Evolutionary conservation across 2,329 filamentous ascomycete genomes (phyloP).

Genomic region (Colletotrichum navitas): DNA sequence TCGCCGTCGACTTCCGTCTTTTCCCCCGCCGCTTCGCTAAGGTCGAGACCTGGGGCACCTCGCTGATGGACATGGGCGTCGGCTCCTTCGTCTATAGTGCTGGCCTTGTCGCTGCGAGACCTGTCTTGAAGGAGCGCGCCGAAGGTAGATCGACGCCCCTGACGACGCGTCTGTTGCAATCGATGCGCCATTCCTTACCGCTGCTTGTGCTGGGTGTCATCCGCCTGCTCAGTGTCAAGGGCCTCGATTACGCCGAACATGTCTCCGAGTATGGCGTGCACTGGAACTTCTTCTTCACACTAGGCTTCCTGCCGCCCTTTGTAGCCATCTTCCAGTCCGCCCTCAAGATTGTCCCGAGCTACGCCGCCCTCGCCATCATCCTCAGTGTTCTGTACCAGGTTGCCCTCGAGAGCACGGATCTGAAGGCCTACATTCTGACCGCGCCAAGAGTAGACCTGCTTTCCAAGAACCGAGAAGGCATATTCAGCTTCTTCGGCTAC

Average conservation of each 20-base stretch:
- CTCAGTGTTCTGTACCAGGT: conserved; percentile 80
- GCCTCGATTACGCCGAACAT: conserved; percentile 95
- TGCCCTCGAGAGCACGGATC: conserved; percentile 78
- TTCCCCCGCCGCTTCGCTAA: conserved; percentile 97
- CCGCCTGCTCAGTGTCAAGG: conserved; percentile 90
- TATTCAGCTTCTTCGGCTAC: conserved; percentile 96
- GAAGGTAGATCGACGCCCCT: conserved; percentile 64
- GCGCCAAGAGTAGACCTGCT: conserved; percentile 83
- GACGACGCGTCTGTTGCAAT: conserved; percentile 69
- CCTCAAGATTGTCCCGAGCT: conserved; percentile 79
- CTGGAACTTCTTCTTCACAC: conserved; percentile 99
- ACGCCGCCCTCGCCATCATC: conserved; percentile 78
- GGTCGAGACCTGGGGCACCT: conserved; percentile 99
- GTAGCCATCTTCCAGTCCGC: conserved; percentile 84
- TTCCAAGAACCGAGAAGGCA: conserved; percentile 91
- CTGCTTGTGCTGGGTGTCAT: conserved; percentile 84
- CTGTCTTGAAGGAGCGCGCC: conserved; percentile 78
- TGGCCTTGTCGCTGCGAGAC: conserved; percentile 88
- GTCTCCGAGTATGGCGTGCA: conserved; percentile 98
- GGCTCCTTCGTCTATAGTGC: conserved; percentile 97
- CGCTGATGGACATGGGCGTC: conserved; percentile 98
- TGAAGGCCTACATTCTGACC: conserved; percentile 86
- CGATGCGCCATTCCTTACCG: conserved; percentile 85
- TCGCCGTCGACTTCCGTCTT: conserved; percentile 95
- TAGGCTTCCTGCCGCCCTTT: conserved; percentile 89